phyloP scores from a whole-genome alignment of 176 grass and related monocot genomes.

The Chrysopogon serrulatus region DNA sequence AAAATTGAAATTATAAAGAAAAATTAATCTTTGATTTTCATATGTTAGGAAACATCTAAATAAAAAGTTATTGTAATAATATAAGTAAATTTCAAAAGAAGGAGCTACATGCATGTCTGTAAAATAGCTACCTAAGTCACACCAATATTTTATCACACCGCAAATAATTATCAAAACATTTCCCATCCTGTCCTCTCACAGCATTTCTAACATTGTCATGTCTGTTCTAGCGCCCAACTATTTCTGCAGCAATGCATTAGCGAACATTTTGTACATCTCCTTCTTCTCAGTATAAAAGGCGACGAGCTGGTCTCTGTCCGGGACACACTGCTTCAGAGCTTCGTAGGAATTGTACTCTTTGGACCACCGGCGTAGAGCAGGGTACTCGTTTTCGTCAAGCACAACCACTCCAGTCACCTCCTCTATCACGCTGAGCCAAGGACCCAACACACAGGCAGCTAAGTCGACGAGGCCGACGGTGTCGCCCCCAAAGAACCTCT shows the following conservation, averaged over 20 bases:
- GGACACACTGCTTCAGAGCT: conserved; percentile 6
- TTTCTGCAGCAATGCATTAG: background rate
- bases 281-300: conserved; percentile 5
- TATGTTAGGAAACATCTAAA: too few relatives aligned
- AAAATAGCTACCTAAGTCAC: too few relatives aligned
- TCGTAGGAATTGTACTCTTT: conserved; percentile 17
- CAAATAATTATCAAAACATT: too few relatives aligned
- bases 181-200: too few relatives aligned
- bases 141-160: too few relatives aligned
- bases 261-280: background rate
- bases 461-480: conserved; percentile 25
- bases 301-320: conserved; percentile 15
- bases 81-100: too few relatives aligned
- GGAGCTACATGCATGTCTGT: too few relatives aligned
- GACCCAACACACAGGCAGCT: background rate
- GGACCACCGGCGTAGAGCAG: conserved; percentile 22
- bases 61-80: too few relatives aligned
- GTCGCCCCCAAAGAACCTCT: conserved; percentile 47
- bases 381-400: conserved; percentile 19
- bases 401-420: conserved; percentile 35
- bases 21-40: too few relatives aligned
- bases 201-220: too few relatives aligned
- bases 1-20: too few relatives aligned
- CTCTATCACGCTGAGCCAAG: conserved; percentile 20
- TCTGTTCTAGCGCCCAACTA: background rate